A percentile compares a stretch with the other conserved stretches of the same genome.
Evolutionary conservation across 768 basidiomycete species (phyloP).

Genomic region (Boletus subcaerulescens): DNA sequence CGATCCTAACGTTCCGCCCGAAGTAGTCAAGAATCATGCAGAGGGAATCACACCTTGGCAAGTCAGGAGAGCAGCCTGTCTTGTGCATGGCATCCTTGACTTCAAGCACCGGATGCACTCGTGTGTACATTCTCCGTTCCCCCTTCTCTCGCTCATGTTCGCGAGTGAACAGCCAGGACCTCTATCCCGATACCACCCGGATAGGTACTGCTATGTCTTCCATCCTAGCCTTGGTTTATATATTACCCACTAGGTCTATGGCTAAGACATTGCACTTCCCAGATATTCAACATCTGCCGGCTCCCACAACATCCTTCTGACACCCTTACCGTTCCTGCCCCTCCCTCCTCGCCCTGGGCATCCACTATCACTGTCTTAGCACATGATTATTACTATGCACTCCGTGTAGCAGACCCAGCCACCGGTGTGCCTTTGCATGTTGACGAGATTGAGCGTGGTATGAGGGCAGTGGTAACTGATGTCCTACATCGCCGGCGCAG

Average conservation of each 20-base stretch:
- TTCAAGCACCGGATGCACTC: conserved; percentile 65
- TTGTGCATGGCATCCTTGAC: conserved; percentile 65
- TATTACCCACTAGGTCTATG: conserved; percentile 46
- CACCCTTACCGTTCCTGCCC: conserved; percentile 44
- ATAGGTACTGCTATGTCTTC: conserved; percentile 46
- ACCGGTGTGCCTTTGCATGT: conserved; percentile 32
- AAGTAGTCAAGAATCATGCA: conserved; percentile 23
- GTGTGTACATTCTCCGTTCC: conserved; percentile 40
- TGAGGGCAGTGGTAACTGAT: conserved; percentile 52
- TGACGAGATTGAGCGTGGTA: conserved; percentile 42
- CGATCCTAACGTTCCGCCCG: conserved; percentile 58
- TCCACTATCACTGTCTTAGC: conserved; percentile 65
- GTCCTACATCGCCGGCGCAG: conserved; percentile 46
- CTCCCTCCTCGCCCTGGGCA: conserved; percentile 38
- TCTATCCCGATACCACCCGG: conserved; percentile 68
- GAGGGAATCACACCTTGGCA: conserved; percentile 75
- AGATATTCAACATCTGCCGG: conserved; percentile 75
- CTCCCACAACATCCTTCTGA: conserved; percentile 71
- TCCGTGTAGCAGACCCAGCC: conserved; percentile 53
- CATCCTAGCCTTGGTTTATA: background rate
- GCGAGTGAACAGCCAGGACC: conserved; percentile 51
- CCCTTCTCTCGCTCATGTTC: conserved; percentile 4
- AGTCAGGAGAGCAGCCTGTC: conserved; percentile 78
- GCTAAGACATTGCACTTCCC: conserved; percentile 55
- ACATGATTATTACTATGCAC: conserved; percentile 75